These are phyloP conservation scores for Letharia lupina DNA, from an alignment of 495 filamentous ascomycete genomes.

Conservation along the genomic window DNA sequence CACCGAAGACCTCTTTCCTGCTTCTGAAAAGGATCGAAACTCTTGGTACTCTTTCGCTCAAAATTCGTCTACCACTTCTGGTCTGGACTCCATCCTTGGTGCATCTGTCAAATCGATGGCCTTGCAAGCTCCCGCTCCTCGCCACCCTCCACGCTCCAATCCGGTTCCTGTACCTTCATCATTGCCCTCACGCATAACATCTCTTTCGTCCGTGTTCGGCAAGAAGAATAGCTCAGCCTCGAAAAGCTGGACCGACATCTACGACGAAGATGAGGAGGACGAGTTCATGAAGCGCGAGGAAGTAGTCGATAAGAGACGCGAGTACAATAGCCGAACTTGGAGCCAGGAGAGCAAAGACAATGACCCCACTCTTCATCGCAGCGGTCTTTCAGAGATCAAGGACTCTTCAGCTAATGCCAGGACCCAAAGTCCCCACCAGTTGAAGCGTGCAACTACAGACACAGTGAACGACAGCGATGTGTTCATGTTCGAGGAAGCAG, in stretches of 20 bases:
- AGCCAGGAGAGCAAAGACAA: slow-evolving; percentile 61
- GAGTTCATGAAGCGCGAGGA: slow-evolving; percentile 51
- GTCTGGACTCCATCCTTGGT: slow-evolving; percentile 66
- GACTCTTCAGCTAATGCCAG: slow-evolving; percentile 17
- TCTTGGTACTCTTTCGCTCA: slow-evolving; percentile 66
- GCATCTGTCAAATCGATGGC: slow-evolving; percentile 58
- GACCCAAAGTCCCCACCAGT: slow-evolving; percentile 24
- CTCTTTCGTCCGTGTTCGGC: slow-evolving; percentile 70
- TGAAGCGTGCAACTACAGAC: slow-evolving; percentile 41
- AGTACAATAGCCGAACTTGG: slow-evolving; percentile 72
- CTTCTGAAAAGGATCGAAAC: slow-evolving; percentile 58
- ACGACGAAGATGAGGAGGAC: slow-evolving; percentile 81
- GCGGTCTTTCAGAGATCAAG: slow-evolving; percentile 34
- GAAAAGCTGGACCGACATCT: slow-evolving; percentile 97
- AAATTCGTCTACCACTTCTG: slow-evolving; percentile 70
- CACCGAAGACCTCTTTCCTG: slow-evolving; percentile 82
- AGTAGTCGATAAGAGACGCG: slow-evolving; percentile 52
- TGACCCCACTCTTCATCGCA: slow-evolving; percentile 31
- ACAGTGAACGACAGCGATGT: slow-evolving; percentile 53
- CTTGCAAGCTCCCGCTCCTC: slow-evolving; percentile 33
- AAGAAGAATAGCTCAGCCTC: slow-evolving; percentile 66
- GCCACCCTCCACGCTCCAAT: slow-evolving; percentile 38
- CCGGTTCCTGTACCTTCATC: slow-evolving; percentile 64
- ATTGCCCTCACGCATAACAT: slow-evolving; percentile 61
- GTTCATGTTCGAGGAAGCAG: slow-evolving; percentile 59